Evolutionary conservation across 2,329 filamentous ascomycete species (phyloP).

Genomic region (Scedosporium apiospermum): DNA sequence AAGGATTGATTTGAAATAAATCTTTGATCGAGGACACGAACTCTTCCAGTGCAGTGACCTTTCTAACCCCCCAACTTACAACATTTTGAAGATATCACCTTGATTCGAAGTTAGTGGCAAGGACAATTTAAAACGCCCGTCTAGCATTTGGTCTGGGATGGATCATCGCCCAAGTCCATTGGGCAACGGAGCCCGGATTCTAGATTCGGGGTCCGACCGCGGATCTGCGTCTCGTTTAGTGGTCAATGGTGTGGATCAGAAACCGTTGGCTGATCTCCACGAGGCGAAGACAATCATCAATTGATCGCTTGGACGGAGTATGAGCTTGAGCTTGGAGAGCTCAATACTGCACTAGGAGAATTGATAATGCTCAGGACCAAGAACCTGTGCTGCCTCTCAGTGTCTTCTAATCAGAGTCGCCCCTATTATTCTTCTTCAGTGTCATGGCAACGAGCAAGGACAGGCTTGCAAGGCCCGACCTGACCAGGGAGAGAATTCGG

Average conservation of each 20-base stretch:
- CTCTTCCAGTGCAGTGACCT: no score
- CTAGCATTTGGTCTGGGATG: not conserved
- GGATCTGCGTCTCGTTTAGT: not conserved
- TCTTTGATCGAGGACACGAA: no score
- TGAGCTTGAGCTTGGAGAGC: not conserved
- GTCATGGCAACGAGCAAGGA: not conserved
- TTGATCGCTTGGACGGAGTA: no score
- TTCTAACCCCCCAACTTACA: no score
- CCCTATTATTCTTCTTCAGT: not conserved
- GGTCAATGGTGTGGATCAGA: not conserved
- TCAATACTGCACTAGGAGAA: no score
- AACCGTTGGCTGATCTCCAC: not conserved
- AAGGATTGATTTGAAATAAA: no score
- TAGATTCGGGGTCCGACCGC: not conserved
- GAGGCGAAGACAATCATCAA: not conserved
- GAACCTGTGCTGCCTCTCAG: not conserved
- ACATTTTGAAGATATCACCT: no score
- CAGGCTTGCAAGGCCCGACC: no score
- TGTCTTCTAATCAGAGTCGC: not conserved
- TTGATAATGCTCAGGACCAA: not conserved
- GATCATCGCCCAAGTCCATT: not conserved
- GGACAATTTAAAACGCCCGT: no score
- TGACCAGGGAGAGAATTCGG: not conserved
- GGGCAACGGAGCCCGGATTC: not conserved
- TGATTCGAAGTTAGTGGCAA: no score